Evolutionary conservation across 1,284 basidiomycete species (phyloP), one percentile per base, ranked within the genome.

Genomic region (Blastosporella zonata): DNA sequence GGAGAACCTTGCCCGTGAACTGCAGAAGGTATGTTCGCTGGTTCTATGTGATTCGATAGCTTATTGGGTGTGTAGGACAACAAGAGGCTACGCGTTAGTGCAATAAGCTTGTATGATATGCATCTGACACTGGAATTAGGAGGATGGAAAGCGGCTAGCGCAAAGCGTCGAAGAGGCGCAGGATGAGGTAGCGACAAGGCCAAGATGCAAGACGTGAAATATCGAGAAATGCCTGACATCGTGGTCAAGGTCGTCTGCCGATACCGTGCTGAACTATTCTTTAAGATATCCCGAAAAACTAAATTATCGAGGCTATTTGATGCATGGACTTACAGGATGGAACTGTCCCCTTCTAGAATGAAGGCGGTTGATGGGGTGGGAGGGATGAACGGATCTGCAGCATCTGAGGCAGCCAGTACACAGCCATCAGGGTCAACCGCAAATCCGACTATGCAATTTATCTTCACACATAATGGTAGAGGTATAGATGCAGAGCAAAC

Each of bases 271-370:
- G 89, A 92, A 63, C 74, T 92, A 34, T 90, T 87, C 72, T 92
- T 92, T 78, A 91, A 90, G 67, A 89, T 92, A 58, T 87, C 85
- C 23, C 83, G 89, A 63, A 91, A 90, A 68, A 89, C 85, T 29
- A 91, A 90, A 64, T 72, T 92, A 27, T 80, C 82, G 41, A 77
- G 84, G 50, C 73, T 91, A 49, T 90, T 91, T 66, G 82, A 81
- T 57, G 84, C 87, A n/a, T 91, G 89, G 88, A 89, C 86, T 27
- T 85, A 87, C 45, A 75, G 89, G 54, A 91, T 92, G 89, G 87
- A 89, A 62, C 69, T 70, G 46, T 62, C 67, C 35, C 59, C 63
- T 43, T 13, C 31, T 13, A 66, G 70, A 45, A 75, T 72, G 61
- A 74, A 71, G 22, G 58, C 54, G 3, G 61, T 55, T 40, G 57